Evolutionary conservation across 73 alveolate genomes (phyloP).

Genomic region (Paraurostyla sp.): DNA sequence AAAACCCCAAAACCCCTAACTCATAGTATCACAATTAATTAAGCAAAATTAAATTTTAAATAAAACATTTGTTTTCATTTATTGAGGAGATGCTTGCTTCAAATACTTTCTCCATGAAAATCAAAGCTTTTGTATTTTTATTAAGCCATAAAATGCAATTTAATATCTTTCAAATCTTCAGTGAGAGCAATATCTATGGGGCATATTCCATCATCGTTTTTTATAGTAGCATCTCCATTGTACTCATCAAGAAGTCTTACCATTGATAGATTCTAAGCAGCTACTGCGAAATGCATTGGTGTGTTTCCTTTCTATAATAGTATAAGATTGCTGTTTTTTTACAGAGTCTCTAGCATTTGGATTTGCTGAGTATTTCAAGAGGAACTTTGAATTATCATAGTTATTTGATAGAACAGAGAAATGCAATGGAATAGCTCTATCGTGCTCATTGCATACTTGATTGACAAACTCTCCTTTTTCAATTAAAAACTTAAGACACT

Average conservation of each 20-base stretch:
- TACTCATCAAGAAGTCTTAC: constrained; percentile 65
- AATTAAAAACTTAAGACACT: constrained; percentile 50
- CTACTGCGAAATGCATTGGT: constrained; percentile 75
- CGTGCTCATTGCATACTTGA: constrained; percentile 67
- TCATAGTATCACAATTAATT: background rate
- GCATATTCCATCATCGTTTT: constrained; percentile 53
- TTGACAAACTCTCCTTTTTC: constrained; percentile 55
- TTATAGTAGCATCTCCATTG: constrained; percentile 54
- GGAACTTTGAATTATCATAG: constrained; percentile 18
- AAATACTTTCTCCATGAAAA: background rate
- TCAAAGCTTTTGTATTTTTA: constrained; percentile 9
- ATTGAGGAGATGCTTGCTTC: too few relatives aligned
- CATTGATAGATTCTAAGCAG: constrained; percentile 4
- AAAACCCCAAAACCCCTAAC: constrained; percentile 44
- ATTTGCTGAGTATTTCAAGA: constrained; percentile 46
- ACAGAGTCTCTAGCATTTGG: constrained; percentile 67
- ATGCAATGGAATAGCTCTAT: constrained; percentile 75
- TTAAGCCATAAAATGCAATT: constrained; percentile 41
- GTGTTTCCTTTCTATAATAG: constrained; percentile 61
- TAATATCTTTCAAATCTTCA: constrained; percentile 41
- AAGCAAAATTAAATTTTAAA: background rate
- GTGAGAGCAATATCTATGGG: constrained; percentile 66
- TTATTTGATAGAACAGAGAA: constrained; percentile 52
- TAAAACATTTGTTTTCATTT: background rate
- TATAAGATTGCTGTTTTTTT: background rate